Evolutionary conservation across 768 basidiomycete species (phyloP).

Genomic region (Macrolepiota fuliginosa): DNA sequence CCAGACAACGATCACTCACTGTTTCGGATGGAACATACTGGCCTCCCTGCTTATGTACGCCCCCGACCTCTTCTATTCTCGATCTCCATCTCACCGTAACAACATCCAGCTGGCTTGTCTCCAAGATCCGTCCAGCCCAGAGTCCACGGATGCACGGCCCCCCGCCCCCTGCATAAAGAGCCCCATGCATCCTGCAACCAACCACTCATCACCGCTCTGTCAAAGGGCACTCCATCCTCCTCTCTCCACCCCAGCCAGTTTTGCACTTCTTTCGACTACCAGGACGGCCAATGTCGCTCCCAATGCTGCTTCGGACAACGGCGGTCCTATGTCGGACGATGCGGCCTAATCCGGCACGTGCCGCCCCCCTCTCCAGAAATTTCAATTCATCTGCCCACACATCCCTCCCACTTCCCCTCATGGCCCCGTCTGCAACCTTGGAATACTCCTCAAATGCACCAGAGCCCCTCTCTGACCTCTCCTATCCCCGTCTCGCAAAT

Average conservation of each 20-base stretch:
- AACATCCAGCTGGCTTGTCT: neutral
- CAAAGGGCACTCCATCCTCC: too few species aligned
- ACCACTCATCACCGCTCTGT: too few species aligned
- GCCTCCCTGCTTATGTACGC: neutral
- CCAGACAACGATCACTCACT: neutral
- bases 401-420: constrained; percentile 18
- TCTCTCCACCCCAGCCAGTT: neutral
- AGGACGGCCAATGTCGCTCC: neutral
- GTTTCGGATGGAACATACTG: constrained; percentile 8
- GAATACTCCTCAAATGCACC: constrained; percentile 73
- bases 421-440: constrained; percentile 51
- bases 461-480: constrained; percentile 55
- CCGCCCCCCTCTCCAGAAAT: neutral
- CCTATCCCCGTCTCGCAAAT: constrained; percentile 64
- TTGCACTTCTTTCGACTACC: neutral
- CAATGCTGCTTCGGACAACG: neutral
- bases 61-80: neutral
- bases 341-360: constrained; percentile 9
- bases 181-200: neutral
- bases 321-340: constrained; percentile 2
- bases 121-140: constrained; percentile 11
- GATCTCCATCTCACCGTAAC: neutral
- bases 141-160: neutral
- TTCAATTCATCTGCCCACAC: constrained; percentile 5
- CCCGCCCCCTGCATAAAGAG: neutral